Base-by-base conservation (phyloP, 2,329 filamentous ascomycete genomes). In the Ampelomyces quisqualis region DNA sequence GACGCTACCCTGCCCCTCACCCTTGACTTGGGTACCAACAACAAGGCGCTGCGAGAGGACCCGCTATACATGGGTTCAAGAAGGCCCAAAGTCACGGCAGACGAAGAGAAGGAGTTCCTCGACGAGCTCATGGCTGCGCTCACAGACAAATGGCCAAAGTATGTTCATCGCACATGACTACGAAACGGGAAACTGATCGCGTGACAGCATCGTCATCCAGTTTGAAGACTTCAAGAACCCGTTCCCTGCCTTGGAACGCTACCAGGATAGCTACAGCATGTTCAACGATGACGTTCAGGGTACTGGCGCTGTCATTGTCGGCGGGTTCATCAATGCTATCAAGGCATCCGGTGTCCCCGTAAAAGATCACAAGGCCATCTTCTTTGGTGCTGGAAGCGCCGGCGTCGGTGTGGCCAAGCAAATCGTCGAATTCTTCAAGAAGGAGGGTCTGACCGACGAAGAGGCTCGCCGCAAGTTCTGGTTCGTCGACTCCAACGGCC, bases 231-330 rank as follows among this genome's bases (percentile, higher is more conserved):
- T 95, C 71, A 95, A 97, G 77, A 95, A 91, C 62, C 91, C 93
- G 32, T 98, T 97, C 80, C 86, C 87, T 49, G 91, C 94, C 62
- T 80, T 97, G 27, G 86, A 93, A 67, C 82, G 89, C 46, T 97
- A 97, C 74, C 86, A 88, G 57, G 78, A 90, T 67, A 80, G 78
- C 52, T 91, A 95, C 77, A 90, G 88, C 70, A 94, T 88, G 78
- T 98, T 98, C 81, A 97, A 97, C 70, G 93, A 97, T 65, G 91
- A 98, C 67, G 93, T 98, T 65, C 91, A 97, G 76, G 91, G 91
- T 54, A 97, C 93, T 57, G 93, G 93, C 58, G 90, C 91, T 50
- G 93, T 98, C 62, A 90, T 97, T 48, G 80, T 96, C 40, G 91
- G 81, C 51, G 91, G 91, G 57, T 78, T 86, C 68, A 81, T 87